These are phyloP conservation scores for Pestalotiopsis sp. DNA, from an alignment of 2,329 filamentous ascomycete species.

Conservation along the genomic window DNA sequence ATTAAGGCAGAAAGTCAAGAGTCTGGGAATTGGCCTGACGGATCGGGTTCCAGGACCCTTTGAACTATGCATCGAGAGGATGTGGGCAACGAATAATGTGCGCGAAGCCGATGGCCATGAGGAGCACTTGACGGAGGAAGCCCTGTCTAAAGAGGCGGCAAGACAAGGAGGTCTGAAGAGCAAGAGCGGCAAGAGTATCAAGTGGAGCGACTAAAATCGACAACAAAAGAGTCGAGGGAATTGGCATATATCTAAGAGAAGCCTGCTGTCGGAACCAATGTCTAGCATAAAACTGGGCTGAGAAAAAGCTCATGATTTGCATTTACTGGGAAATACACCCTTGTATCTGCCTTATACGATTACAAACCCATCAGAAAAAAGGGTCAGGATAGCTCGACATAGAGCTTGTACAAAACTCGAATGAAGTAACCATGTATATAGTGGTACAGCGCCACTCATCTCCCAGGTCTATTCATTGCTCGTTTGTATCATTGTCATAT, in stretches of 20 bases:
- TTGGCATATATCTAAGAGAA: not conserved
- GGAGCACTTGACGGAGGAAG: not conserved
- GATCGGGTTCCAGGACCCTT: slow-evolving; percentile 89
- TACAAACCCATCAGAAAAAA: not conserved
- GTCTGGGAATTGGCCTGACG: slow-evolving; percentile 84
- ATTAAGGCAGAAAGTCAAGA: slow-evolving; percentile 81
- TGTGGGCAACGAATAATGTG: slow-evolving; percentile 85
- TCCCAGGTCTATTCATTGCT: not conserved
- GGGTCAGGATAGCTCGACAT: not conserved
- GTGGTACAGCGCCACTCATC: not conserved
- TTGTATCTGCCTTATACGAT: not conserved
- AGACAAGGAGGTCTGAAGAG: slow-evolving; percentile 41
- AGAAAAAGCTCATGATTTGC: slow-evolving; percentile 1
- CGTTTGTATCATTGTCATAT: slow-evolving; percentile 18
- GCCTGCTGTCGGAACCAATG: not conserved
- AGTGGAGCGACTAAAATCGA: slow-evolving; percentile 35
- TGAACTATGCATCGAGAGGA: slow-evolving; percentile 79
- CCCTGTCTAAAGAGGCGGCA: not conserved
- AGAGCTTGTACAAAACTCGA: slow-evolving; percentile 12
- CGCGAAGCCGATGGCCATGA: slow-evolving; percentile 36
- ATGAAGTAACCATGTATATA: slow-evolving; percentile 1
- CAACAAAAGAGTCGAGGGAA: not conserved
- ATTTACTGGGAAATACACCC: not conserved
- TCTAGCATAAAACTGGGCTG: not conserved
- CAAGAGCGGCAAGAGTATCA: slow-evolving; percentile 45